phyloP scores from a whole-genome alignment of 2,329 filamentous ascomycete genomes.

The Alternaria brassicae region DNA sequence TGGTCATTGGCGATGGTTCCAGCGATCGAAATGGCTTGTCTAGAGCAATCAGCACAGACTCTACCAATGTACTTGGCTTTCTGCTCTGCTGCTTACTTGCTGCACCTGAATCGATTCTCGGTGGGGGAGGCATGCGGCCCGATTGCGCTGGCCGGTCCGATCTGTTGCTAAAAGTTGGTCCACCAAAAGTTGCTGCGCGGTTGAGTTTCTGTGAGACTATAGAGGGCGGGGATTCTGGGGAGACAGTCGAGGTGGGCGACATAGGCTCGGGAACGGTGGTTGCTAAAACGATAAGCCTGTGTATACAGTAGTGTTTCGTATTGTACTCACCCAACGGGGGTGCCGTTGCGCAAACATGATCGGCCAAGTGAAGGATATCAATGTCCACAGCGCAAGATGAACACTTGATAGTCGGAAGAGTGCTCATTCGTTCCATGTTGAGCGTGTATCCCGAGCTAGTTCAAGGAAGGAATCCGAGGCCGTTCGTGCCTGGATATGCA shows the following conservation, averaged over 20 bases:
- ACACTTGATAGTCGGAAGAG: slow-evolving; percentile 50
- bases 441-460: slow-evolving; percentile 22
- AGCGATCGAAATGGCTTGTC: slow-evolving; percentile 46
- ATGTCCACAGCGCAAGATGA: slow-evolving; percentile 64
- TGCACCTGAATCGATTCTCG: slow-evolving; percentile 63
- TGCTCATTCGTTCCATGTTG: slow-evolving; percentile 42
- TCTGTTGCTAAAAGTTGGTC: slow-evolving; percentile 38
- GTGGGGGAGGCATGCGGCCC: slow-evolving; percentile 57
- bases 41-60: slow-evolving; percentile 29
- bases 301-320: not conserved
- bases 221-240: slow-evolving; percentile 13
- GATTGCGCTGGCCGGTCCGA: slow-evolving; percentile 46
- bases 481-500: slow-evolving; percentile 11
- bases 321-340: slow-evolving; percentile 53
- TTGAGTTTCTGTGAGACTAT: slow-evolving; percentile 35
- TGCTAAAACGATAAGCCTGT: slow-evolving; percentile 21
- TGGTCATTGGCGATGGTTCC: slow-evolving; percentile 40
- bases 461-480: slow-evolving; percentile 10
- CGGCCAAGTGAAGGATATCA: slow-evolving; percentile 84
- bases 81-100: slow-evolving; percentile 60
- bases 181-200: slow-evolving; percentile 43
- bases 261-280: slow-evolving; percentile 19
- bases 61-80: not conserved
- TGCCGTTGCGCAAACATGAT: slow-evolving; percentile 72
- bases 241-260: slow-evolving; percentile 16